Base-by-base conservation (phyloP, 2,329 filamentous ascomycete species). In the Cadophora malorum region DNA sequence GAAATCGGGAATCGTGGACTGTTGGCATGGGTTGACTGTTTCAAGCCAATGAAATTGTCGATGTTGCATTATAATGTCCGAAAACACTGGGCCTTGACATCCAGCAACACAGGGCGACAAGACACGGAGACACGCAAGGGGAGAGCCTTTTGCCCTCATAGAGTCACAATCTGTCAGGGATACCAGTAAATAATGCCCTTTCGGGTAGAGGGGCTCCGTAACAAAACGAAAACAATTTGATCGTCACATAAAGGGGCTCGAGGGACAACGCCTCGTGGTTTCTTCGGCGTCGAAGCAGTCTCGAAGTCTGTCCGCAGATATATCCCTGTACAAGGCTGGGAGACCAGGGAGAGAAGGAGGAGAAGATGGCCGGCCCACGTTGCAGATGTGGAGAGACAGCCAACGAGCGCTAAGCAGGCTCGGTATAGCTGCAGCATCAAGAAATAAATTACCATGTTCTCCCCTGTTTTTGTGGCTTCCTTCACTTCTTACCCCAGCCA, bases 21-120 rank as follows among this genome's bases (percentile, higher is more conserved):
- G 21, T 60, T 28, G 28, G 38, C 56, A 47, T 65, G 65, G 56
- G 38, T 5, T 12, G 38, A 28, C 12, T 25, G 21, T 45, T 59
- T 63, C 41, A 23, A 67, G 55, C 53, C 59, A 61, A 35, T 38
- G 25, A 38, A 23, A 25, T 47, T 33, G 38, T 31, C 33, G 53
- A 45, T 23, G 28, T 41, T 31, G 25, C 19, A 49, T 62, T 66
- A 72, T 72, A 72, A 71, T 70, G 60, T 72, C 71, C 67, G 70
- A 70, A 63, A 55, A 45, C 21, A 63, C 63, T 71, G 70, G 67
- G 69, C 28, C 60, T 58, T 31, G 61, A 28, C 28, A 28, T 28
- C 28, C 28, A 28, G 28, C 28, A 28, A 28, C 41, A 60, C 61
- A 65, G 7, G 19, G 21, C 5, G 19, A 21, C 35, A 45, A 45